Base-by-base conservation (phyloP, 2,329 filamentous ascomycete species). In the Beauveria sp. region DNA sequence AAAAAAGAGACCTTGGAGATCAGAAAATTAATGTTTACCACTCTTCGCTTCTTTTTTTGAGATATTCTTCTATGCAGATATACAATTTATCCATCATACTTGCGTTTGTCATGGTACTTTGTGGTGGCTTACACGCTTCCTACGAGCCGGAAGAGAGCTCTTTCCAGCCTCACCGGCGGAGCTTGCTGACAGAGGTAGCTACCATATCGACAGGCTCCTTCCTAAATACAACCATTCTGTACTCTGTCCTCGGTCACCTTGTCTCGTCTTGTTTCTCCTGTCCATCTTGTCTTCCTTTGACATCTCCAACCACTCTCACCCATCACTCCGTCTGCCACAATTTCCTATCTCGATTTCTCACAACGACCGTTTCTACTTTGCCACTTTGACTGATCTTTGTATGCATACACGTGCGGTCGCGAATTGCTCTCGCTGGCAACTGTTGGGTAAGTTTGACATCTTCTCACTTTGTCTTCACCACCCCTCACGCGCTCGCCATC, bases 381-480 rank as follows among this genome's bases (percentile, higher is more conserved):
- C 20, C 16, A 51, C 18, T 69, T 68, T 30, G 50, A 45, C 42
- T 50, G 49, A 57, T 52, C 50, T 68, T 71, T 76, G 68, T 77
- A 78, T 76, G 72, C 65, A 70, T 77, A 77, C 68, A 58, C 54
- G 53, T 58, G 28, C 66, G 62, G 61, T 72, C 70, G 70, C 69
- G 70, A 68, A 70, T 73, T 71, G 68, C 69, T 70, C 61, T 67
- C 63, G 58, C 63, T 66, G 66, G 63, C 66, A 66, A 60, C 65
- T 69, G 65, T 66, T 67, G 61, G 65, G 65, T 50, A 42, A 60
- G 62, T 52, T 34, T 38, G 63, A 38, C 52, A 30, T 56, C 57
- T 56, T 51, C 5, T 63, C 46, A 24, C 60, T 61, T 61, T 55
- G 26, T 52, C 55, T 42, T 57, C 58, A 47, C 54, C 52, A 50